These are phyloP conservation scores for Termitomyces sp. DNA, from an alignment of 768 basidiomycete genomes.

Conservation along the genomic window DNA sequence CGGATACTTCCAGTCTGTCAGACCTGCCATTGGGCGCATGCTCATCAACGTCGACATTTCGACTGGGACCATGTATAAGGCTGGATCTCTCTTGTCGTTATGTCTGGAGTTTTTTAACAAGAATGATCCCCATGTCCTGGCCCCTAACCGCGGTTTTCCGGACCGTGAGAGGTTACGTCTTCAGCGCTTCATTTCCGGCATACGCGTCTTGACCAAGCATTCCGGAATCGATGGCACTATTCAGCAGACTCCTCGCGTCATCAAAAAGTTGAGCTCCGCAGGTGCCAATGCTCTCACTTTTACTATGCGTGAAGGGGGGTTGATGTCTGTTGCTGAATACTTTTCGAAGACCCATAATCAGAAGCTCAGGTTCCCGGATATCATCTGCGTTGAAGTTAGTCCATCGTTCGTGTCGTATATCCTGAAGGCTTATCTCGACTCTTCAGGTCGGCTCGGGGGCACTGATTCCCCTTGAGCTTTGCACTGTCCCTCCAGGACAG, in stretches of 20 bases:
- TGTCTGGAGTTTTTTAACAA: slow-evolving; percentile 44
- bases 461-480: slow-evolving; percentile 57
- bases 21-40: slow-evolving; percentile 55
- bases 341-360: slow-evolving; percentile 49
- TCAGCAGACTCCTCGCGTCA: slow-evolving; percentile 42
- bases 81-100: slow-evolving; percentile 46
- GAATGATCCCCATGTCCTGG: slow-evolving; percentile 25
- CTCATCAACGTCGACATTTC: slow-evolving; percentile 68
- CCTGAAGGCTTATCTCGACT: neutral
- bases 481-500: slow-evolving; percentile 52
- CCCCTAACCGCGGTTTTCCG: slow-evolving; percentile 38
- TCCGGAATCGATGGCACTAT: slow-evolving; percentile 23
- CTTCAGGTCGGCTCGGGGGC: slow-evolving; percentile 55
- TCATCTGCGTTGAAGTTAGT: slow-evolving; percentile 64
- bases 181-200: slow-evolving; percentile 48
- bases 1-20: slow-evolving; percentile 68
- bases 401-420: neutral
- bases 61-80: slow-evolving; percentile 67
- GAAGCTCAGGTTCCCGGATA: slow-evolving; percentile 51
- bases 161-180: slow-evolving; percentile 52
- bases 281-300: slow-evolving; percentile 55
- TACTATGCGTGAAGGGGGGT: slow-evolving; percentile 47
- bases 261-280: slow-evolving; percentile 51
- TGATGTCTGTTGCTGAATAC: slow-evolving; percentile 54
- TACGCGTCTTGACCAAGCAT: slow-evolving; percentile 41